Conservation (phyloP, 176 grass and related monocot genomes). For the Zoysia pacifica region DNA sequence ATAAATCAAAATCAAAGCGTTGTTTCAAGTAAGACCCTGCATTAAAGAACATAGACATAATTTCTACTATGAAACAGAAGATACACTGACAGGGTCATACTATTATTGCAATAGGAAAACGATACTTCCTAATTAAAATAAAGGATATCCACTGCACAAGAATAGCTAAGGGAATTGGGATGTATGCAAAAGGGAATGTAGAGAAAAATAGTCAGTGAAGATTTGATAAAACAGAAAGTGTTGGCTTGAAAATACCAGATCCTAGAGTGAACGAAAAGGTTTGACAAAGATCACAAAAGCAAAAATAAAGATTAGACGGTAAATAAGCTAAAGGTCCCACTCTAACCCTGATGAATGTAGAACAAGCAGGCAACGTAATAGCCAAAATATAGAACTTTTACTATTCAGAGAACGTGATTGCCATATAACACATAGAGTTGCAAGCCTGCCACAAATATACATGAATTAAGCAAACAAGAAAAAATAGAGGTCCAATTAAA, state of each 20-base stretch:
- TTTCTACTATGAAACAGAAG: not conserved
- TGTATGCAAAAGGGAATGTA: not conserved
- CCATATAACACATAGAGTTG: not conserved
- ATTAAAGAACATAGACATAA: not conserved
- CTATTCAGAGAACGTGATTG: not conserved
- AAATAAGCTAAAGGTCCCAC: too few species aligned
- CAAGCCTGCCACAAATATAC: conserved; percentile 7
- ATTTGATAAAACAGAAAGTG: too few species aligned
- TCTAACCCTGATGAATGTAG: not conserved
- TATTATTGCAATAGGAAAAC: not conserved
- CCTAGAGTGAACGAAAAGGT: not conserved
- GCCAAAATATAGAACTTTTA: not conserved
- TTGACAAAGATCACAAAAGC: not conserved
- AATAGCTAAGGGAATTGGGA: not conserved
- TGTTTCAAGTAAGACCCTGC: not conserved
- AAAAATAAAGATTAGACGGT: not conserved
- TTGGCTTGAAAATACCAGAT: not conserved
- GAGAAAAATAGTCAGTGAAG: not conserved
- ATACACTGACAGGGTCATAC: not conserved
- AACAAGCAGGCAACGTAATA: not conserved
- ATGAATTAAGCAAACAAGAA: not conserved
- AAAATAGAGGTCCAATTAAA: not conserved
- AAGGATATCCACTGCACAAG: not conserved
- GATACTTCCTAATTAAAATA: not conserved
- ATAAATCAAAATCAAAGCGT: not conserved